Evolutionary conservation across 176 grass and related monocot species (phyloP).

Genomic region (Aechmea fasciata): DNA sequence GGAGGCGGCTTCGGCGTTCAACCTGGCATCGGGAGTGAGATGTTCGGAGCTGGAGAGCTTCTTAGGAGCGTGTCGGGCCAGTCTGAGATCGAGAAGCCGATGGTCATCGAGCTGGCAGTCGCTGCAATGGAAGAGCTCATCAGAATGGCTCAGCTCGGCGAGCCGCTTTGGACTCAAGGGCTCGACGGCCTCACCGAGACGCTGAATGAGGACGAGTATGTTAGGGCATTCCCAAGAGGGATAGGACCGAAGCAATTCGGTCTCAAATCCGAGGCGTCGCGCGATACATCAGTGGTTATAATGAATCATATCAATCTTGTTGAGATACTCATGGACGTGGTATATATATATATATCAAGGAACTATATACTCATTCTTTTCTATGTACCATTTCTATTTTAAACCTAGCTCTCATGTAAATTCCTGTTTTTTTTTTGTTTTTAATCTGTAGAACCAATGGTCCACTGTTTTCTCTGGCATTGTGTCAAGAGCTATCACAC

Average conservation of each 20-base stretch:
- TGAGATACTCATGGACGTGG: slow-evolving; percentile 81
- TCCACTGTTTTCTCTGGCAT: slow-evolving; percentile 71
- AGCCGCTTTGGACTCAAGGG: slow-evolving; percentile 51
- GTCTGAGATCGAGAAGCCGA: slow-evolving; percentile 51
- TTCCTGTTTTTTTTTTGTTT: slow-evolving; percentile 7
- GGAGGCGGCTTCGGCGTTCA: slow-evolving; percentile 33
- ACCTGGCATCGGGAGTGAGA: slow-evolving; percentile 18
- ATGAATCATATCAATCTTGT: slow-evolving; percentile 68
- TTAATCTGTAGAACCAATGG: slow-evolving; percentile 52
- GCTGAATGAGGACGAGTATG: slow-evolving; percentile 62
- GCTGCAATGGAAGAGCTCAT: slow-evolving; percentile 87
- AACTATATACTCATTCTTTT: background rate
- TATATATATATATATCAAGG: slow-evolving; percentile 9
- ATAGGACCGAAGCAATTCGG: slow-evolving; percentile 47
- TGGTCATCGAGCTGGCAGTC: slow-evolving; percentile 83
- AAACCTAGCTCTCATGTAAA: background rate
- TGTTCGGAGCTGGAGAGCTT: slow-evolving; percentile 37
- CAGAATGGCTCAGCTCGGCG: slow-evolving; percentile 52
- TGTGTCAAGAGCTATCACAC: slow-evolving; percentile 46
- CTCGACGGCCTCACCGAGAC: slow-evolving; percentile 25
- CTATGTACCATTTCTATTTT: background rate
- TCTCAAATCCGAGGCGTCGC: slow-evolving; percentile 53
- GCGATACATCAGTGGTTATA: slow-evolving; percentile 51
- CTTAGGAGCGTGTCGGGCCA: slow-evolving; percentile 34
- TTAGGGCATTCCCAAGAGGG: slow-evolving; percentile 43